Conservation (phyloP, 139 green algal species). For the Pseudopediastrum boryanum region DNA sequence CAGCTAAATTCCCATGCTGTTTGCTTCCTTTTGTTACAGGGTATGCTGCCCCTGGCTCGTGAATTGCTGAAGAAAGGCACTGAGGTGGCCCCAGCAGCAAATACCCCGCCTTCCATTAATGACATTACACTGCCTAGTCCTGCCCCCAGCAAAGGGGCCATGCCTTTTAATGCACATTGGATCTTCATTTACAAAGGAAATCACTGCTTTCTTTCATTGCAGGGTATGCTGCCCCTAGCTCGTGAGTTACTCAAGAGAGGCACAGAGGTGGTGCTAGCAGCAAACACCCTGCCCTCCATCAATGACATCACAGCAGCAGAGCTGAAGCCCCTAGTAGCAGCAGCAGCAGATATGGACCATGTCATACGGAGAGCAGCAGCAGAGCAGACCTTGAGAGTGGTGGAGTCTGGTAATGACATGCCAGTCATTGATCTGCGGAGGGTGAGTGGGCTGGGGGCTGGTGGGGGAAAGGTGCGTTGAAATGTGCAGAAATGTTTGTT, state of each 20-base stretch:
- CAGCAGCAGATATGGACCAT: constrained; percentile 35
- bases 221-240: constrained; percentile 89
- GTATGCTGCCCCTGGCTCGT: too few relatives aligned
- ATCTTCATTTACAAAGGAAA: too few relatives aligned
- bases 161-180: too few relatives aligned
- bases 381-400: constrained; percentile 58
- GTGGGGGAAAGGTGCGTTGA: neutral
- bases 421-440: constrained; percentile 87
- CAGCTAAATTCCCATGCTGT: too few relatives aligned
- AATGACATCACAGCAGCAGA: constrained; percentile 95
- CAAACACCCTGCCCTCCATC: constrained; percentile 82
- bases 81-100: too few relatives aligned
- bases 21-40: too few relatives aligned
- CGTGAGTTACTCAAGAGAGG: constrained; percentile 79
- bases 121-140: too few relatives aligned
- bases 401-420: constrained; percentile 77
- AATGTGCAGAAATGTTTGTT: neutral
- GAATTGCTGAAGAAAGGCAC: too few relatives aligned
- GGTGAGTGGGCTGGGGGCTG: constrained; percentile 30
- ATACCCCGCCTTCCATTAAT: too few relatives aligned
- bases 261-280: constrained; percentile 73
- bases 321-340: constrained; percentile 65
- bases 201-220: too few relatives aligned
- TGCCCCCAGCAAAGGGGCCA: too few relatives aligned
- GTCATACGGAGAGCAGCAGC: constrained; percentile 21